Conservation (phyloP, 2,329 filamentous ascomycete species). For the Sclerotinia spermophila region DNA sequence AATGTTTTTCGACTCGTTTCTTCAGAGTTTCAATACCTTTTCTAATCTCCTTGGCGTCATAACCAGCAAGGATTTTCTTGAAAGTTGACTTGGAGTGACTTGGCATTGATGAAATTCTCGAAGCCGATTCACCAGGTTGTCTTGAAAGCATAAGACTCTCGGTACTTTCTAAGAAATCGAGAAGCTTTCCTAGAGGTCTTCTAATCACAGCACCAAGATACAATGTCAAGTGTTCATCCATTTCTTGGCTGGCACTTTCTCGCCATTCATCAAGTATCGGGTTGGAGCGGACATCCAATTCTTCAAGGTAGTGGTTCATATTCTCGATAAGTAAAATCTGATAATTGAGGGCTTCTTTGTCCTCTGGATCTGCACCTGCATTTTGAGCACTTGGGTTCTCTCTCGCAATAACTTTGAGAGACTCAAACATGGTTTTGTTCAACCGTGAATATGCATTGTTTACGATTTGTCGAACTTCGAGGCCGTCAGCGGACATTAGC, state of each 20-base stretch:
- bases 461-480: conserved; percentile 71
- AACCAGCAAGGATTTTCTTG: conserved; percentile 77
- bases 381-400: conserved; percentile 55
- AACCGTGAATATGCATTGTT: conserved; percentile 86
- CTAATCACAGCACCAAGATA: conserved; percentile 88
- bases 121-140: conserved; percentile 54
- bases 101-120: conserved; percentile 70
- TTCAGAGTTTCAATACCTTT: conserved; percentile 86
- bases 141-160: conserved; percentile 64
- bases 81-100: conserved; percentile 79
- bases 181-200: conserved; percentile 80
- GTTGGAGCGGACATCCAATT: conserved; percentile 72
- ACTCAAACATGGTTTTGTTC: conserved; percentile 95
- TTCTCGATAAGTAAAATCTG: conserved; percentile 97
- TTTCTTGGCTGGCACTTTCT: conserved; percentile 70
- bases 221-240: conserved; percentile 79
- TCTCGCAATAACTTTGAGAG: conserved; percentile 85
- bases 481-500: conserved; percentile 58
- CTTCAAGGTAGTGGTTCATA: conserved; percentile 96
- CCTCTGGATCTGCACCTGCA: conserved; percentile 63
- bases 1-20: conserved; percentile 95
- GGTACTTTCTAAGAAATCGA: conserved; percentile 88
- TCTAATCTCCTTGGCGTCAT: conserved; percentile 80
- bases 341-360: conserved; percentile 96
- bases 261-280: conserved; percentile 80